Percentiles rank a stretch among this genome's conserved stretches.
These are phyloP conservation scores for Lepidium africanum DNA, from an alignment of 345 rosid species.

Conservation along the genomic window DNA sequence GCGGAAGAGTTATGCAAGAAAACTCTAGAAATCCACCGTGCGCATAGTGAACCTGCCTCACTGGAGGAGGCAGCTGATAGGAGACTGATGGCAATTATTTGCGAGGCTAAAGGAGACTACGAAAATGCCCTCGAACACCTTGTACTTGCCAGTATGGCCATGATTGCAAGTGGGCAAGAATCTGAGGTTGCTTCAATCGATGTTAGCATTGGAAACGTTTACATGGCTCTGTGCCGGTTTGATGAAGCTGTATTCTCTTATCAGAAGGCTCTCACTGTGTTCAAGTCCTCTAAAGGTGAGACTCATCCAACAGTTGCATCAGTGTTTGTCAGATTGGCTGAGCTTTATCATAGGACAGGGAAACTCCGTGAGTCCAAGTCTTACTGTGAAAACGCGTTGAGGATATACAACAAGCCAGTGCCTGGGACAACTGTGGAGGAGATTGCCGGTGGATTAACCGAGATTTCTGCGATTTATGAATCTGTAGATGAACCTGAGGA, in stretches of 20 bases:
- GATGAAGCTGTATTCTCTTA: conserved; percentile 96
- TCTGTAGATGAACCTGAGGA: conserved; percentile 99
- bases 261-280: conserved; percentile 97
- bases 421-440: conserved; percentile 95
- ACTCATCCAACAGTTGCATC: conserved; percentile 91
- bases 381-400: conserved; percentile 83
- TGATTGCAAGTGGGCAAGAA: conserved; percentile 92
- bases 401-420: conserved; percentile 88
- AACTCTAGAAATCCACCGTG: conserved; percentile 92
- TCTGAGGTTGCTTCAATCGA: conserved; percentile 93
- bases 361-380: conserved; percentile 93
- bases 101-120: conserved; percentile 92
- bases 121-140: conserved; percentile 93
- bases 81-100: conserved; percentile 83
- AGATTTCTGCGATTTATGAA: conserved; percentile 91
- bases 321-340: conserved; percentile 90
- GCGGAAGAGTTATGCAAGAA: conserved; percentile 91
- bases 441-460: conserved; percentile 81
- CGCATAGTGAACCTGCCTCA: conserved; percentile 96
- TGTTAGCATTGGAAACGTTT: conserved; percentile 89
- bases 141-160: conserved; percentile 98
- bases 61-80: conserved; percentile 97
- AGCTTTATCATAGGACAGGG: conserved; percentile 91
- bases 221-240: conserved; percentile 82
- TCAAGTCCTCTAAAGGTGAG: conserved; percentile 93